A percentile compares a stretch with the other conserved stretches of the same genome.
Evolutionary conservation across 352 stramenopile genomes (phyloP).

Genomic region (Pythium chondricola): DNA sequence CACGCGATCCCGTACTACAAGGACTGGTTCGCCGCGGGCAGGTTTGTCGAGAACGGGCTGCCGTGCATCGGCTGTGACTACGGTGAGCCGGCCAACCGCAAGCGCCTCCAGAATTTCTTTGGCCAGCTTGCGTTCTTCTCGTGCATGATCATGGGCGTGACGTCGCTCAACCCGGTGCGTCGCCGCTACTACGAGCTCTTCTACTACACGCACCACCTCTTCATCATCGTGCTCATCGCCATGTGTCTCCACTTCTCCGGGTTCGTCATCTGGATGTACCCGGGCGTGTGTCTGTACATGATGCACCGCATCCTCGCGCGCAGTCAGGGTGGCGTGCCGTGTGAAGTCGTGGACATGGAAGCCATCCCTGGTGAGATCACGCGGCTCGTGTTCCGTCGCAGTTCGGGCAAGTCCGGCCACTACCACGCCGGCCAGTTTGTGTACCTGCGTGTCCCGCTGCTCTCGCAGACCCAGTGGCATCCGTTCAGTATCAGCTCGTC

Average conservation of each 20-base stretch:
- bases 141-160: conserved; percentile 27
- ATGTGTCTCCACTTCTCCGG: conserved; percentile 40
- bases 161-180: conserved; percentile 29
- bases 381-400: conserved; percentile 71
- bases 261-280: conserved; percentile 30
- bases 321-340: conserved; percentile 37
- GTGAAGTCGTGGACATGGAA: conserved; percentile 78
- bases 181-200: conserved; percentile 37
- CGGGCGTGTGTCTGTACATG: conserved; percentile 34
- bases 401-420: conserved; percentile 62
- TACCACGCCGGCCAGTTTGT: conserved; percentile 39
- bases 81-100: conserved; percentile 41
- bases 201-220: conserved; percentile 39
- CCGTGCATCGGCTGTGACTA: conserved; percentile 72
- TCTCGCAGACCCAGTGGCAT: conserved; percentile 55
- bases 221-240: conserved; percentile 27
- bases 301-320: conserved; percentile 27
- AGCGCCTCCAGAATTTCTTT: conserved; percentile 47
- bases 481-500: conserved; percentile 41
- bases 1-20: conserved; percentile 21
- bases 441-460: conserved; percentile 34
- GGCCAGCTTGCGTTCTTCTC: conserved; percentile 29
- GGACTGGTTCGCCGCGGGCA: conserved; percentile 19
- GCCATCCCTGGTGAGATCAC: conserved; percentile 78
- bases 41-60: conserved; percentile 45